phyloP scores from a whole-genome alignment of 495 filamentous ascomycete species.

The Paragyromitra xinjiangensis region DNA sequence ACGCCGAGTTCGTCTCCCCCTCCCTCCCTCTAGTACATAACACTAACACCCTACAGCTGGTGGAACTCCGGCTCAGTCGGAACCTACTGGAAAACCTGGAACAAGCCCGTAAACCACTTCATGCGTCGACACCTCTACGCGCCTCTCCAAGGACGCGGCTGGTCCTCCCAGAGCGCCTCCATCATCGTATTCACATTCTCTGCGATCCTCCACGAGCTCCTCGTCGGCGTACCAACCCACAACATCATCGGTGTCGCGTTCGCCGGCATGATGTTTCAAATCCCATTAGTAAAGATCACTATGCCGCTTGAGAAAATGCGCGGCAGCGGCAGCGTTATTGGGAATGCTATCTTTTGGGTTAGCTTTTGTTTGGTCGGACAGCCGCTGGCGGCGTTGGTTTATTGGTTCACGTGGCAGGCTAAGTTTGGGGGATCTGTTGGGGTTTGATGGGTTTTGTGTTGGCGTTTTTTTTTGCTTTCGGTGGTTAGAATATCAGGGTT shows the following conservation, averaged over 20 bases:
- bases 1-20: constrained; percentile 67
- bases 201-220: constrained; percentile 85
- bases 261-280: constrained; percentile 88
- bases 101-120: constrained; percentile 94
- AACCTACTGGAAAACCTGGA: constrained; percentile 91
- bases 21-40: background rate
- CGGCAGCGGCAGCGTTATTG: constrained; percentile 76
- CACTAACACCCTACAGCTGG: constrained; percentile 64
- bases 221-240: constrained; percentile 94
- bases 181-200: constrained; percentile 84
- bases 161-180: constrained; percentile 72
- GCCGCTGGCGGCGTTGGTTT: constrained; percentile 85
- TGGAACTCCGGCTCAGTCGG: constrained; percentile 92
- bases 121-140: constrained; percentile 93
- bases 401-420: constrained; percentile 98
- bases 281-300: constrained; percentile 86
- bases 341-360: constrained; percentile 91
- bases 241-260: constrained; percentile 95
- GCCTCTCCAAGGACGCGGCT: constrained; percentile 83
- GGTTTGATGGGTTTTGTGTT: background rate
- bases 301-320: constrained; percentile 79
- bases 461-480: background rate
- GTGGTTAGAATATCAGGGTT: background rate
- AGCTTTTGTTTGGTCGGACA: constrained; percentile 91
- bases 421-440: constrained; percentile 73